Conservation (phyloP, 169 alveolate genomes). For the Cryptosporidium baileyi region DNA sequence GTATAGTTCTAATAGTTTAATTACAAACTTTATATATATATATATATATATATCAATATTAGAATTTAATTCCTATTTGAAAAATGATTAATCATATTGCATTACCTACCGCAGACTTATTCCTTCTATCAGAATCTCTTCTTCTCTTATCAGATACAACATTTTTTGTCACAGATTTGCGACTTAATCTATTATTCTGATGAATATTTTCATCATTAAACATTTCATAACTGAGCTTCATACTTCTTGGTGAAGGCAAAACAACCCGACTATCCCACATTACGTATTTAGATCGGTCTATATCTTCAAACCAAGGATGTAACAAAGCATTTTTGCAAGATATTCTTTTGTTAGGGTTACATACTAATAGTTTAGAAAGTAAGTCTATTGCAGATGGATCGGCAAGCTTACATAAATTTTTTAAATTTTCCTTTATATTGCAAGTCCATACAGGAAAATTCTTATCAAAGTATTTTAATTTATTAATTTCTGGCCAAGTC, state of each 20-base stretch:
- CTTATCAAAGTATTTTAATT: constrained; percentile 58
- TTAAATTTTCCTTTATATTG: constrained; percentile 37
- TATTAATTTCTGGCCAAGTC: constrained; percentile 80
- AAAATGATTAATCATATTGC: neutral
- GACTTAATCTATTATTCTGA: constrained; percentile 35
- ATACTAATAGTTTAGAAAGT: constrained; percentile 62
- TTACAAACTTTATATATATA: neutral
- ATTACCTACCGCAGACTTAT: constrained; percentile 10
- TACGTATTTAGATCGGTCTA: constrained; percentile 49
- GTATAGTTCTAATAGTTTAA: neutral
- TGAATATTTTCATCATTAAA: constrained; percentile 57
- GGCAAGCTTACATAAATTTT: constrained; percentile 50
- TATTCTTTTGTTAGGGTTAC: constrained; percentile 72
- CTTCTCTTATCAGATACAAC: constrained; percentile 55
- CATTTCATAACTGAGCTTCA: neutral
- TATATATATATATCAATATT: neutral
- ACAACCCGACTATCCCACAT: constrained; percentile 65
- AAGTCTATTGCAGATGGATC: constrained; percentile 69
- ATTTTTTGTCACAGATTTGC: constrained; percentile 14
- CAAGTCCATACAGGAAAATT: constrained; percentile 62
- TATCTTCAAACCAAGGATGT: constrained; percentile 74
- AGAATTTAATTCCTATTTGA: neutral
- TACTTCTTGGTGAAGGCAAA: constrained; percentile 31
- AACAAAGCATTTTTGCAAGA: constrained; percentile 70
- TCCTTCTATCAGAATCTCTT: constrained; percentile 60